Base-by-base conservation (phyloP, 2,329 filamentous ascomycete species). In the Botrytis fabae region DNA sequence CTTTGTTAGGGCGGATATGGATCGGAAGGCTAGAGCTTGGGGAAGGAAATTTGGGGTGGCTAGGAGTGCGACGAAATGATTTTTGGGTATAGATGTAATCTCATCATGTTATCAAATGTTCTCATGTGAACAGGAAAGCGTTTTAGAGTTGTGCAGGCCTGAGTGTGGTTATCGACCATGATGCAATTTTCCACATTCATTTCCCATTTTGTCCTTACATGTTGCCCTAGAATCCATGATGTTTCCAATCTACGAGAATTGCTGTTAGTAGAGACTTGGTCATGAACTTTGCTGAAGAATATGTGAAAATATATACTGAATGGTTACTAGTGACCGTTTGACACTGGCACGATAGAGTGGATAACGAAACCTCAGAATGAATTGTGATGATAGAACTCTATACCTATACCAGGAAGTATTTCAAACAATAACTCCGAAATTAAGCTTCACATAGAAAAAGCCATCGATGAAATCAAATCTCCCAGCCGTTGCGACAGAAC, bases 1-100 rank as follows among this genome's bases (percentile, higher is more conserved):
- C 12, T 70, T 62, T 61, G 68, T 70, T 4, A 70, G 68, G 40
- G 68, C 48, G 40, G 68, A 70, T 62, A 70, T 70, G 68, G 54
- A 70, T 61, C 54, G 68, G 14, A 70, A 62, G 40, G 48, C 68
- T 22, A 70, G 57, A 54, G 20, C 18, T 5, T 70, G 68, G 68
- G 68, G 68, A 20, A n/a, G n/a, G 10, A 70, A 70, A 42, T 70
- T 70, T 44, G 68, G 54, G 7, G 68, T 70, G 10, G 48, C 38
- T 54, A 28, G 68, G 12, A 61, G 46, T 32, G 38, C 32, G 22
- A 61, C 16, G 16, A 28, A 32, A 8, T 70, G 28, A 70, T 60
- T 14, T 22, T 28, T 44, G n/a, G n/a, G 7, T 28, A 14, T 18
- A 2, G 51, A 14, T 18, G 51, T 9, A 9, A 57, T 42, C 18